Conservation (phyloP, 2,329 filamentous ascomycete species). For the Botrytis elliptica region DNA sequence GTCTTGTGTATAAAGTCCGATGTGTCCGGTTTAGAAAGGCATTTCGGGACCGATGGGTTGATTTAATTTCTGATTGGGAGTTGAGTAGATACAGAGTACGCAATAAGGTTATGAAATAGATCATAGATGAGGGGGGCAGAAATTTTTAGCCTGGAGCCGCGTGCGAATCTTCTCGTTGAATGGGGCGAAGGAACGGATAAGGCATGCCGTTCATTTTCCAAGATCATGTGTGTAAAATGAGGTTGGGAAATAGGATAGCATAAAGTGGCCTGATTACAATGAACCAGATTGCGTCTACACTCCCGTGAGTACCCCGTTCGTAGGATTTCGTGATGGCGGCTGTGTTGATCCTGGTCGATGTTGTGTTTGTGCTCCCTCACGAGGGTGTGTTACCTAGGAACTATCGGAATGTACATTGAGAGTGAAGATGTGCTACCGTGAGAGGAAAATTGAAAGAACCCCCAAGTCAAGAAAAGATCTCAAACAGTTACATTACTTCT, state of each 20-base stretch:
- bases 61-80: no score
- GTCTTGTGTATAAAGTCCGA: background rate
- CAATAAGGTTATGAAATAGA: background rate
- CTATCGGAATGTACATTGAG: background rate
- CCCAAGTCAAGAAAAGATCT: background rate
- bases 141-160: background rate
- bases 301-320: background rate
- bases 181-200: background rate
- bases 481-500: conserved; percentile 7
- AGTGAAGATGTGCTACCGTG: background rate
- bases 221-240: background rate
- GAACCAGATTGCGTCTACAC: background rate
- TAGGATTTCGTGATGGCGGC: conserved; percentile 11
- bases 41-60: background rate
- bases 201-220: background rate
- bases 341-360: conserved; percentile 1
- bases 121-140: background rate
- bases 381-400: background rate
- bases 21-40: background rate
- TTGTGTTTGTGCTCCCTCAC: background rate
- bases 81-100: background rate
- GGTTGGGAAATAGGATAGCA: background rate
- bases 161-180: background rate
- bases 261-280: background rate
- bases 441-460: background rate